Evolutionary conservation across 805 yeast genomes (phyloP), one percentile per base, ranked within the genome.

Genomic region (Kuraishia hungarica): DNA sequence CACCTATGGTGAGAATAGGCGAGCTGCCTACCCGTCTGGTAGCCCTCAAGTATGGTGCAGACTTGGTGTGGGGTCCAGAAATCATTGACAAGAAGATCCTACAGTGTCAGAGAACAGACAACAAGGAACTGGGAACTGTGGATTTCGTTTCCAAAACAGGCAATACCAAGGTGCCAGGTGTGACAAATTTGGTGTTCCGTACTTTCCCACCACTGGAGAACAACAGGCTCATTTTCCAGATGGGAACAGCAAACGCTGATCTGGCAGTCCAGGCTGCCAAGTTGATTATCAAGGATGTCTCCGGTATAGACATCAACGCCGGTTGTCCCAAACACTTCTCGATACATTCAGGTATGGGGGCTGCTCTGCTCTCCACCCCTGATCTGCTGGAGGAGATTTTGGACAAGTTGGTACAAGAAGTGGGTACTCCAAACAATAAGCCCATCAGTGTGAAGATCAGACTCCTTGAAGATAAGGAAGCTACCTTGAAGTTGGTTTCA

Each of bases 301-400:
- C 83, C 59, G 98, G 96, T 8, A 87, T 94, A 4, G 99, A 94
- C 67, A 78, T 94, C 56, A 94, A 94, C 68, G 90, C 97, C 28
- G 99, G 99, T 4, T 94, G 99, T 71, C 99, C 99, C 2, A 94
- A 93, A 67, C 97, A 91, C 61, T 94, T 94, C 64, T 87, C 96
- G 1, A 78, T 91, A 2, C 99, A 94, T 68, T 78, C 96, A 0
- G 99, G 99, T 0, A 94, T 94, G 98, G 99, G 99, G 4, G 97
- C 98, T 2, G 97, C 97, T 0, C 73, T 94, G 51, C 73, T 94
- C 55, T 74, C 77, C 35, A 89, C 92, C 0, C 97, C 98, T 0
- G 97, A 89, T 50, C 71, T 81, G 46, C 74, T 94, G 19, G 87
- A 86, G 60, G 76, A 77, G 17, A 94, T 94, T 29, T 71, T 94